Conservation (phyloP, 352 stramenopile species). For the Globisporangium apiculatum region DNA sequence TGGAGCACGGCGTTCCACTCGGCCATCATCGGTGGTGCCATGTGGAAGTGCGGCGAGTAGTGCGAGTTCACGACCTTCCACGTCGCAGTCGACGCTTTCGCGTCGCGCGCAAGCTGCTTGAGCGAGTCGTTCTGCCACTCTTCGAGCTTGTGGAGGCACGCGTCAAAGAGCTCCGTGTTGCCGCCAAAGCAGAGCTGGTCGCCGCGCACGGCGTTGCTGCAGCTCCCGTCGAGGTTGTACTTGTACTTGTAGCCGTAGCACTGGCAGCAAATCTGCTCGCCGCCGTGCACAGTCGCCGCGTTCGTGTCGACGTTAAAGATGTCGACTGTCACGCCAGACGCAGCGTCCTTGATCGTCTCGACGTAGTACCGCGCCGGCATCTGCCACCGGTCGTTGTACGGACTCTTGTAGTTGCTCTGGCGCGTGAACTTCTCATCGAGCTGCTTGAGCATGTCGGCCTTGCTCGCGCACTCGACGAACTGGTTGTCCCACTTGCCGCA, state of each 20-base stretch:
- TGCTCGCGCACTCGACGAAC: slow-evolving; percentile 51
- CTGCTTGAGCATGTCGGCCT: slow-evolving; percentile 51
- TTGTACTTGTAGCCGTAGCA: slow-evolving; percentile 69
- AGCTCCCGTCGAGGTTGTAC: slow-evolving; percentile 30
- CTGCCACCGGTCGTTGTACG: slow-evolving; percentile 60
- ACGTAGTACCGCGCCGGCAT: slow-evolving; percentile 62
- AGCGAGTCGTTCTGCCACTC: slow-evolving; percentile 54
- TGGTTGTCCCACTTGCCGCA: slow-evolving; percentile 60
- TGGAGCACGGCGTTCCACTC: slow-evolving; percentile 51
- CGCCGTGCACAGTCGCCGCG: slow-evolving; percentile 47
- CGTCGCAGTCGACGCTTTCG: slow-evolving; percentile 41
- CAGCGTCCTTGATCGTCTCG: slow-evolving; percentile 27
- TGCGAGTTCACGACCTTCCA: slow-evolving; percentile 78
- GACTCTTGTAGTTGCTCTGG: slow-evolving; percentile 52
- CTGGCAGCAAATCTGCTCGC: slow-evolving; percentile 67
- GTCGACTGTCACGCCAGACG: slow-evolving; percentile 39
- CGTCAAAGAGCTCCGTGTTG: slow-evolving; percentile 47
- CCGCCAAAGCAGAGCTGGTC: slow-evolving; percentile 44
- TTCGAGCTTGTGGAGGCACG: slow-evolving; percentile 48
- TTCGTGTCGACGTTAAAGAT: slow-evolving; percentile 72
- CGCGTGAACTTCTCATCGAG: slow-evolving; percentile 60
- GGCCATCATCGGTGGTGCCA: slow-evolving; percentile 56
- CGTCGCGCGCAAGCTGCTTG: slow-evolving; percentile 42
- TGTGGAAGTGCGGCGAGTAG: slow-evolving; percentile 72
- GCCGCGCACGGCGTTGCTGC: slow-evolving; percentile 37